Evolutionary conservation across 208 protist species (phyloP).

Genomic region (Angomonas ambiguus): DNA sequence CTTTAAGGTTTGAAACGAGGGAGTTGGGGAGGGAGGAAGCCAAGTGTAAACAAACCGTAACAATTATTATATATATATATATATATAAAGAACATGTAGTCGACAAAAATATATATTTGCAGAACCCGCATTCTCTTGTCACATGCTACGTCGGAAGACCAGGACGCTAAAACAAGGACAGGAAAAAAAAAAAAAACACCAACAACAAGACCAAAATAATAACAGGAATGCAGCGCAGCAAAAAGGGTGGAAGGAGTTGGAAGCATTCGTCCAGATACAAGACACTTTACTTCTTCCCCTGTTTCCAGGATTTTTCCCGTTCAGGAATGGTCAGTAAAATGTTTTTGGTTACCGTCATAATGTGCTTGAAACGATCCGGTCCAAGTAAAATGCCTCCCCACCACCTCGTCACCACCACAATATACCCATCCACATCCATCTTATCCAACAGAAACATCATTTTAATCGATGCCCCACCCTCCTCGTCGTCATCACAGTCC

Average conservation of each 20-base stretch:
- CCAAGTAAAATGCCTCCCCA: slow-evolving; percentile 94
- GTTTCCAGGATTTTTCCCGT: slow-evolving; percentile 24
- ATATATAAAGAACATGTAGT: no score
- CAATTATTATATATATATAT: not conserved
- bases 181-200: not conserved
- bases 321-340: slow-evolving; percentile 67
- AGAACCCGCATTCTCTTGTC: no score
- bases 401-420: slow-evolving; percentile 94
- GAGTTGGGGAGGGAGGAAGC: not conserved
- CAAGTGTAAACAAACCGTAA: no score
- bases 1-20: not conserved
- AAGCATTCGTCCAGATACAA: not conserved
- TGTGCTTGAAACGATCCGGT: slow-evolving; percentile 92
- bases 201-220: not conserved
- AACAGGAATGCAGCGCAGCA: not conserved
- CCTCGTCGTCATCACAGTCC: slow-evolving; percentile 93
- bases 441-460: slow-evolving; percentile 88
- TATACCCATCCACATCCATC: slow-evolving; percentile 70
- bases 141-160: no score
- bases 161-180: not conserved
- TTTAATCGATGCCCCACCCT: slow-evolving; percentile 76
- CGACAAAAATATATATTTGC: no score
- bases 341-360: slow-evolving; percentile 79
- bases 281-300: slow-evolving; percentile 1
- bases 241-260: not conserved